Evolutionary conservation across 306 rosid species (phyloP).

Genomic region (Trichosanthes cucumerina): DNA sequence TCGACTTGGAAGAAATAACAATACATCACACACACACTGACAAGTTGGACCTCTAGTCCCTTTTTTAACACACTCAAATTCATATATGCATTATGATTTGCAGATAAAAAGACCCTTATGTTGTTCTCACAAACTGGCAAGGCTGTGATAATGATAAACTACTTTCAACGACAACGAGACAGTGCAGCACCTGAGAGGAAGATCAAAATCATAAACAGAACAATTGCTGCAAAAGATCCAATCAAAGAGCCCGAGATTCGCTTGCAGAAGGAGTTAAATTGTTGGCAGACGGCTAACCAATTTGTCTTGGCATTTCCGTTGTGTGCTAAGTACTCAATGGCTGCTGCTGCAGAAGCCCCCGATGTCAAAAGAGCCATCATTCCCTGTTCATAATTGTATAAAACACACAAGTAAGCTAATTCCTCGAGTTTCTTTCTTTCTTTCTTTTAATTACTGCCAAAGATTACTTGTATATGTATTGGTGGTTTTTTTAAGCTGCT

Average conservation of each 20-base stretch:
- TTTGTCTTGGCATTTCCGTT: conserved; percentile 38
- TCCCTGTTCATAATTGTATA: conserved; percentile 17
- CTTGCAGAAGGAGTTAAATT: conserved; percentile 54
- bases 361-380: conserved; percentile 35
- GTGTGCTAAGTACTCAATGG: conserved; percentile 45
- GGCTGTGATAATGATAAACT: background rate
- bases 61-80: background rate
- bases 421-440: background rate
- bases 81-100: background rate
- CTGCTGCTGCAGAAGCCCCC: conserved; percentile 46
- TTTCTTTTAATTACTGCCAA: background rate
- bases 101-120: background rate
- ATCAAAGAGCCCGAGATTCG: conserved; percentile 49
- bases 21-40: background rate
- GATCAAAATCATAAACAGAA: conserved; percentile 27
- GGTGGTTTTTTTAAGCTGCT: background rate
- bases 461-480: background rate
- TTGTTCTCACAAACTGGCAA: background rate
- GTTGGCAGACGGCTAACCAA: conserved; percentile 55
- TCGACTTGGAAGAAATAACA: background rate
- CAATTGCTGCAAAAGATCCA: conserved; percentile 44
- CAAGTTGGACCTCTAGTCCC: background rate
- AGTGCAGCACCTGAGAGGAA: conserved; percentile 28
- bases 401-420: background rate
- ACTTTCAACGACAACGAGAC: conserved; percentile 24